Conservation (phyloP, 192 early-diverging fungal species). For the Chytriomyces hyalinus region DNA sequence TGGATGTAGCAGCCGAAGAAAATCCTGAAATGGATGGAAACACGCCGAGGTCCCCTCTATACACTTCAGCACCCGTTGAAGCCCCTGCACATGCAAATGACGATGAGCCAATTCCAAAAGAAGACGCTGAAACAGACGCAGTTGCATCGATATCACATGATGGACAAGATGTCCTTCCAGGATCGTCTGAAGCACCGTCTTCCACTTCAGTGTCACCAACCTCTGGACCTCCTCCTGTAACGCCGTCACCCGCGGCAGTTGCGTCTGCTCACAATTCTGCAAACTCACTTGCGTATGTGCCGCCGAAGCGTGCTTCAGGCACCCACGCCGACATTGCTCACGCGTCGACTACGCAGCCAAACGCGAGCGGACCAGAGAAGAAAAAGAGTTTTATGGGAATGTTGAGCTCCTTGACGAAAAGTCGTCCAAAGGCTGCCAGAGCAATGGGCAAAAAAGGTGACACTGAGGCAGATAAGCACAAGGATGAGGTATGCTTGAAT, state of each 20-base stretch:
- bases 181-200: too few relatives aligned
- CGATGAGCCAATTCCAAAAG: not conserved
- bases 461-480: not conserved
- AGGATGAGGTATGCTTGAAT: too few relatives aligned
- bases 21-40: not conserved
- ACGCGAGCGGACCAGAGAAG: constrained; percentile 21
- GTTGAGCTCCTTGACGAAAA: constrained; percentile 54
- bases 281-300: not conserved
- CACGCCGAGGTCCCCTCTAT: too few relatives aligned
- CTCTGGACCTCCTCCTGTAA: not conserved
- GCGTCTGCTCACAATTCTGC: constrained; percentile 9
- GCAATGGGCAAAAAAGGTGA: constrained; percentile 30
- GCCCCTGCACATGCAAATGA: not conserved
- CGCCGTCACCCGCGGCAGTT: constrained; percentile 15
- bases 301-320: not conserved
- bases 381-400: constrained; percentile 46
- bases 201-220: not conserved
- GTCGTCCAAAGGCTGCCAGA: constrained; percentile 48
- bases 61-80: not conserved
- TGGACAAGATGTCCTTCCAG: not conserved
- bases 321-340: not conserved
- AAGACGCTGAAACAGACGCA: not conserved
- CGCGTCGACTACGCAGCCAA: not conserved
- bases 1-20: not conserved
- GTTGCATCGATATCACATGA: not conserved